phyloP scores from a whole-genome alignment of 805 yeast species.

The Wickerhamiella parazyma region DNA sequence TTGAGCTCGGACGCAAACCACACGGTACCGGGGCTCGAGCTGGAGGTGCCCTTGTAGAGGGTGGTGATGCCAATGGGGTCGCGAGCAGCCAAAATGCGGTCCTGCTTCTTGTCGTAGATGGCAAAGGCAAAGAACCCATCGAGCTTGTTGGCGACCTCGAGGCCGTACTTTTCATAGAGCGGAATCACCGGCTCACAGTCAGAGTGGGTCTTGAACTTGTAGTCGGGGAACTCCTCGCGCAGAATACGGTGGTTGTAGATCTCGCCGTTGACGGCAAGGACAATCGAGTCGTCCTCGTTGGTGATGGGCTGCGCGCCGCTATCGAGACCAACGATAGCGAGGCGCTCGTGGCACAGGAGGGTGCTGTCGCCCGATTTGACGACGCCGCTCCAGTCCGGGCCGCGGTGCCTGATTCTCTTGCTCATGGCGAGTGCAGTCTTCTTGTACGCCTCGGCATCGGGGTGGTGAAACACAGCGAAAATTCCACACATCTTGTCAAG shows the following conservation, averaged over 20 bases:
- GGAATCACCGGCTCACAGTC: conserved; percentile 99
- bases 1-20: conserved; percentile 92
- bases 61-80: conserved; percentile 98
- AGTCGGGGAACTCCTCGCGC: conserved; percentile 61
- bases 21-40: conserved; percentile 54
- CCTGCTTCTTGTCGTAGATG: conserved; percentile 67
- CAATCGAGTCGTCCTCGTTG: conserved; percentile 57
- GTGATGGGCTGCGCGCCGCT: conserved; percentile 97
- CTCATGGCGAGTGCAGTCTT: conserved; percentile 79
- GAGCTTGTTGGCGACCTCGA: conserved; percentile 80
- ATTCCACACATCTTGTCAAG: conserved; percentile 77
- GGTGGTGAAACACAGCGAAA: conserved; percentile 79
- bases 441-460: conserved; percentile 68
- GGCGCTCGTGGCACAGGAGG: conserved; percentile 84
- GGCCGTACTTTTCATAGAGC: conserved; percentile 68
- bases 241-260: conserved; percentile 90
- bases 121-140: conserved; percentile 99
- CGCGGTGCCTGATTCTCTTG: conserved; percentile 91
- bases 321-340: conserved; percentile 94
- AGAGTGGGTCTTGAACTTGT: conserved; percentile 68
- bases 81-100: conserved; percentile 90
- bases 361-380: conserved; percentile 53
- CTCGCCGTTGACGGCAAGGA: conserved; percentile 91
- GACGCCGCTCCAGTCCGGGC: conserved; percentile 99
- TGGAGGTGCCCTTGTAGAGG: conserved; percentile 80